Base-by-base conservation (phyloP, 352 stramenopile genomes). In the Globisporangium acanthophoron region DNA sequence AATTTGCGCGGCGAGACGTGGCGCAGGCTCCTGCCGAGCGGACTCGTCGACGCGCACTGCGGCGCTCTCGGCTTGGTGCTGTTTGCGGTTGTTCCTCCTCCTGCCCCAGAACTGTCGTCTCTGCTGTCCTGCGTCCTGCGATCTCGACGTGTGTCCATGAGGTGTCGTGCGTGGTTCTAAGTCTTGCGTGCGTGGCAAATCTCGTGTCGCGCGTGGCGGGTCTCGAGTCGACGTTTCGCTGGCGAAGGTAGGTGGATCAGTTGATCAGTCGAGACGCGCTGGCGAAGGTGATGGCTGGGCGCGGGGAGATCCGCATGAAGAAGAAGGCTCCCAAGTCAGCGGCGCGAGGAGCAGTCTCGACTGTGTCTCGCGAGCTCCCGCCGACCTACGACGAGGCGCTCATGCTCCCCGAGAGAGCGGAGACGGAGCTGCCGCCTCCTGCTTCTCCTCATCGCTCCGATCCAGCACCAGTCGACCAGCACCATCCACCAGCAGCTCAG, bases 1-100 rank as follows among this genome's bases (percentile, higher is more conserved):
- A 78, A 78, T 41, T 81, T 81, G 15, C 70, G 67, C 5, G 73
- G 73, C 16, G 73, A 81, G 18, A 81, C 59, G 21, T 81, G 73
- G 16, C 61, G 64, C n/a, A 62, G 56, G 7, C 41, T 47, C 18
- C 63, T 64, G 24, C 20, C 31, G 44, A 27, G 39, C 5, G 27
- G 15, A 44, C 21, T 18, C 12, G 41, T 3, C 13, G 40, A 46
- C 27, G 39, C 8, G 47, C 8, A 39, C 29, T 31, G 37, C 12
- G 59, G 54, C 5, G 48, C 53, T 46, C 31, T 46, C 7, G 56
- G 49, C 15, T 54, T 31, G 40, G 48, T n/a, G 12, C 27, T 12
- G 16, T 20, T 21, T 8, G 18, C n/a, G 18, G n/a, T 18, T 27
- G 15, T 16, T 47, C 40, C 40, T 27, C 24, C 33, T 37, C 33